Percentiles rank a stretch among this genome's conserved stretches.
These are phyloP conservation scores for Sporisorium scitamineum DNA, from an alignment of 1,284 basidiomycete genomes.

Conservation along the genomic window DNA sequence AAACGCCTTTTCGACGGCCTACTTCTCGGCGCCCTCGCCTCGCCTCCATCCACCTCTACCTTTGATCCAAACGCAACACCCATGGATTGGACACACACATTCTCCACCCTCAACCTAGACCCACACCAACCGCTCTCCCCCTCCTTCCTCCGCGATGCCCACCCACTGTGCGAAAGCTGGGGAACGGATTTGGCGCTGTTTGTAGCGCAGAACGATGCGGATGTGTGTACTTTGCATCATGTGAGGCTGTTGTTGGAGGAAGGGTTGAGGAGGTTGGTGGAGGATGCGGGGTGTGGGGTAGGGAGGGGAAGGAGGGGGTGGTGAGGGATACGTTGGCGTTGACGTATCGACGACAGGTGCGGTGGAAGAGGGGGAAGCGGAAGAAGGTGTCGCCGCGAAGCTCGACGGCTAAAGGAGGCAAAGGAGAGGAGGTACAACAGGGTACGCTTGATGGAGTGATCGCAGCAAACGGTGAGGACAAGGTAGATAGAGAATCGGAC, in stretches of 20 bases:
- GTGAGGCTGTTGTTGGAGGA: slow-evolving; percentile 32
- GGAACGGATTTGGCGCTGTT: slow-evolving; percentile 19
- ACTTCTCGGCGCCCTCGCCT: slow-evolving; percentile 31
- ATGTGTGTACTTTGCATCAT: slow-evolving; percentile 41
- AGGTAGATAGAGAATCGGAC: background rate
- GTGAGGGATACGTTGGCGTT: slow-evolving; percentile 24
- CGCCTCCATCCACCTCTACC: background rate
- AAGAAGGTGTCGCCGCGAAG: slow-evolving; percentile 6
- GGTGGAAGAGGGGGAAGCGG: slow-evolving; percentile 7
- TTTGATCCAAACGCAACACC: slow-evolving; percentile 44
- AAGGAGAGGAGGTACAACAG: background rate
- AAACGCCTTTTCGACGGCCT: slow-evolving; percentile 55
- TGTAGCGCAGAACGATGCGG: slow-evolving; percentile 10
- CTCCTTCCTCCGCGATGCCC: slow-evolving; percentile 43
- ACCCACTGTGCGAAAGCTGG: slow-evolving; percentile 40
- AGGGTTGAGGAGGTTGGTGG: slow-evolving; percentile 18
- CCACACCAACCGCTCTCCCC: slow-evolving; percentile 28
- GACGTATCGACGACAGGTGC: slow-evolving; percentile 30
- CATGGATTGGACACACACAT: slow-evolving; percentile 30
- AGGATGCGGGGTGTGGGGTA: slow-evolving; percentile 9
- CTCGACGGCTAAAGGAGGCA: no score
- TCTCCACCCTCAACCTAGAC: slow-evolving; percentile 33
- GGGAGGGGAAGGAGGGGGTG: slow-evolving; percentile 2
- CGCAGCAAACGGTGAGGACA: background rate
- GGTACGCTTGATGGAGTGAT: background rate